phyloP scores from a whole-genome alignment of 768 basidiomycete species.

The Gymnopilus dilepis region DNA sequence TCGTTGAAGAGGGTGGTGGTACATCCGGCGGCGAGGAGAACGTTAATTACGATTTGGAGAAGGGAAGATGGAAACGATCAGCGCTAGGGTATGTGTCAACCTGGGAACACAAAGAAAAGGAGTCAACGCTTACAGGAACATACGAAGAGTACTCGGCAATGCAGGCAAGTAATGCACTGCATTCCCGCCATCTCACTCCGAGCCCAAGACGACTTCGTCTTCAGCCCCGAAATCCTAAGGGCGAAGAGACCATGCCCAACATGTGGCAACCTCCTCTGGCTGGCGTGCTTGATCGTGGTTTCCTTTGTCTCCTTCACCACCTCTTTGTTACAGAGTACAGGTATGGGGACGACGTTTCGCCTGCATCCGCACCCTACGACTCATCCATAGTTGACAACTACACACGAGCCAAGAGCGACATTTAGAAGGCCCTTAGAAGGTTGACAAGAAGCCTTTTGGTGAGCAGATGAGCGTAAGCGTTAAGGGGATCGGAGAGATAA shows the following conservation, averaged over 20 bases:
- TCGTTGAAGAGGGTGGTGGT: conserved; percentile 5
- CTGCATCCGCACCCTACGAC: conserved; percentile 71
- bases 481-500: conserved; percentile 82
- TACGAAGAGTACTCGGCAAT: conserved; percentile 58
- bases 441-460: conserved; percentile 87
- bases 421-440: conserved; percentile 78
- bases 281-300: conserved; percentile 3
- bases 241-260: conserved; percentile 74
- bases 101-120: conserved; percentile 6
- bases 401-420: conserved; percentile 80
- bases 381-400: conserved; percentile 63
- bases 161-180: conserved; percentile 81
- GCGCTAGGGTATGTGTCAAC: conserved; percentile 2
- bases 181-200: conserved; percentile 97
- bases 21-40: background rate
- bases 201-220: conserved; percentile 88
- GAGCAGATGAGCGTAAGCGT: conserved; percentile 84
- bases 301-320: conserved; percentile 16
- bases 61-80: conserved; percentile 3
- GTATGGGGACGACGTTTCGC: conserved; percentile 68
- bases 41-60: background rate
- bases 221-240: conserved; percentile 68
- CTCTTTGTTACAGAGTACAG: conserved; percentile 46
- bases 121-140: conserved; percentile 58
- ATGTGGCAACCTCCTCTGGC: conserved; percentile 16